phyloP scores from a whole-genome alignment of 2,329 filamentous ascomycete species.

The Apiospora saccharicola region DNA sequence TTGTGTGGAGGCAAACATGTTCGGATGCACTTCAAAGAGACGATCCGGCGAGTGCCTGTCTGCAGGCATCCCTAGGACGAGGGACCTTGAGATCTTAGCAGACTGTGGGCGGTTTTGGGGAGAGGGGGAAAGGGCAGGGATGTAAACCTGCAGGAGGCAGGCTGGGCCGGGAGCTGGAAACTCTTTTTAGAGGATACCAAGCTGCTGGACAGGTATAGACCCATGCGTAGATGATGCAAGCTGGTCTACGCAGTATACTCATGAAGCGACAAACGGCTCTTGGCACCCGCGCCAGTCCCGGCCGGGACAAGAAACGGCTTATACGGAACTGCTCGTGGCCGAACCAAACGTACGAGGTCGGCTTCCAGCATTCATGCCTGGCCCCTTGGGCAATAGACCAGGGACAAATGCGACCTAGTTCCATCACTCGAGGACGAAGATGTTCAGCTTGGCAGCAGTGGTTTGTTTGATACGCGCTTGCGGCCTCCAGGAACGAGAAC shows the following conservation, averaged over 20 bases:
- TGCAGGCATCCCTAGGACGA: constrained; percentile 41
- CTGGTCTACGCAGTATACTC: not conserved
- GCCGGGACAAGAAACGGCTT: constrained; percentile 1
- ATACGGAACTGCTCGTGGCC: constrained; percentile 15
- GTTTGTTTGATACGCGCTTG: not conserved
- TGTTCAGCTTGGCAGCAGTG: not conserved
- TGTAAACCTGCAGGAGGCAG: not conserved
- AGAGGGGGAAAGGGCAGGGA: not conserved
- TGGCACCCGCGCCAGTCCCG: not conserved
- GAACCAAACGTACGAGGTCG: constrained; percentile 8
- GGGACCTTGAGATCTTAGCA: constrained; percentile 32
- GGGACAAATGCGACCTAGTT: not conserved
- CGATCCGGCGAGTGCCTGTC: constrained; percentile 52
- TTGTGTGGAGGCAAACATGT: constrained; percentile 38
- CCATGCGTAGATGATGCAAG: constrained; percentile 20
- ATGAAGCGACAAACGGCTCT: constrained; percentile 1
- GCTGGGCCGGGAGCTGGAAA: not conserved
- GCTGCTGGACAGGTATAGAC: not conserved
- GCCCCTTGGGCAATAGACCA: not conserved
- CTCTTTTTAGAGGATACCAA: constrained; percentile 10
- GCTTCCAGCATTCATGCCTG: not conserved
- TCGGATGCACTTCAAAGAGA: constrained; percentile 47
- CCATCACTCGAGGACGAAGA: not conserved
- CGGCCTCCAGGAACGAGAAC: not conserved
- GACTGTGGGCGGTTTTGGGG: not conserved